Base-by-base conservation (phyloP, 352 stramenopile species). In the Globisporangium lucens region DNA sequence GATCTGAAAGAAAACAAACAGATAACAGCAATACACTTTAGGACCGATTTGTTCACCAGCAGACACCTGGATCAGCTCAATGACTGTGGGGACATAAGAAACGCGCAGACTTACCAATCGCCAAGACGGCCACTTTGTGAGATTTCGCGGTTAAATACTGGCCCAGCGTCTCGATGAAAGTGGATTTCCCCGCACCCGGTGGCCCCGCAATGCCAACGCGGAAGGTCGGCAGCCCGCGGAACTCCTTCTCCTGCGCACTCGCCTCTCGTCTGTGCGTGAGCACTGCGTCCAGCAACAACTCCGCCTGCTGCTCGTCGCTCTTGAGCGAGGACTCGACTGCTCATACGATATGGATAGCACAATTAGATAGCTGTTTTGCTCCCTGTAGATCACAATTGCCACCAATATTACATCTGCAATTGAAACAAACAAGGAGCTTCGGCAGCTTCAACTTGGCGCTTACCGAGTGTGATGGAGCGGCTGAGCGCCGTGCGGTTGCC, bases 81-180 rank as follows among this genome's bases (percentile, higher is more conserved):
- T 4, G 13, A 20, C 24, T 29, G 30, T 29, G 9, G 7, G 33
- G 13, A 63, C 24, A 22, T 22, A 35, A 24, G 7, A 55, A 51
- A 15, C 15, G 17, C 33, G 51, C 13, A 33, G 12, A 9, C 74
- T 46, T 63, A 85, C 74, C 79, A 67, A 99, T 97, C 51, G 94
- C 96, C 56, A 99, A 80, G 17, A 99, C 97, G 0, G 97, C 97
- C 6, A 99, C 80, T 68, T 95, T 95, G 70, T 93, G 88, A 24
- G 80, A 77, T 36, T 87, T 76, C 8, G 78, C 76, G 9, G 97
- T 89, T 47, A 99, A 79, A 58, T 94, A 84, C 56, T 87, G 82
- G 4, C 95, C 96, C 22, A 99, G 79, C n/a, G 84, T 87, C 77
- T 99, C 97, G 69, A 99, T 98, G 63, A 99, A 98, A 12, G 93